Evolutionary conservation across 2,329 filamentous ascomycete species (phyloP).

Genomic region (Fusarium palustre): DNA sequence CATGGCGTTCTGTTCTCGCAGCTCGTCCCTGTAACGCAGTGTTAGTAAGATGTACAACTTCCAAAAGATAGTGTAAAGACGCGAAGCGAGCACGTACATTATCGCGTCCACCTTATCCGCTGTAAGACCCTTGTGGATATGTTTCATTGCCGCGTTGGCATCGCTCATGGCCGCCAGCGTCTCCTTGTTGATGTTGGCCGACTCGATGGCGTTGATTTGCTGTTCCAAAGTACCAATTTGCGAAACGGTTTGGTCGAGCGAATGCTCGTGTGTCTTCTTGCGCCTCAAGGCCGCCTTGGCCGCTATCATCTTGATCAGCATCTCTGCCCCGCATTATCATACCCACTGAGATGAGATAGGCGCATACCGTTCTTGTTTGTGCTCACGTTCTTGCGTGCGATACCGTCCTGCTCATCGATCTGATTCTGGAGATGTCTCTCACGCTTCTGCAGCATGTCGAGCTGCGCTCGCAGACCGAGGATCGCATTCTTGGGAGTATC

Average conservation of each 20-base stretch:
- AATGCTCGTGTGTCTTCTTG: slow-evolving; percentile 95
- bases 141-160: slow-evolving; percentile 89
- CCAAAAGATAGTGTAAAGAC: not conserved
- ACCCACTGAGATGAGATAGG: not conserved
- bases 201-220: slow-evolving; percentile 96
- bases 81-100: slow-evolving; percentile 72
- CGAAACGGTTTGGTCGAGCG: slow-evolving; percentile 87
- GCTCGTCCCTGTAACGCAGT: slow-evolving; percentile 75
- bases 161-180: slow-evolving; percentile 94
- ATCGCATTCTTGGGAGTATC: slow-evolving; percentile 98
- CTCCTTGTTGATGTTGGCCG: slow-evolving; percentile 98
- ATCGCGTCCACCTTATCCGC: slow-evolving; percentile 95
- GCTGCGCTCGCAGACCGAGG: slow-evolving; percentile 83
- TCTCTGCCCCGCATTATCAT: slow-evolving; percentile 27
- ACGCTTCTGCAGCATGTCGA: slow-evolving; percentile 98
- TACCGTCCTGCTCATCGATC: slow-evolving; percentile 90
- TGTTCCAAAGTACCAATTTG: slow-evolving; percentile 94
- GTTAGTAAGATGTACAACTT: slow-evolving; percentile 49
- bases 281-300: slow-evolving; percentile 90
- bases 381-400: slow-evolving; percentile 86
- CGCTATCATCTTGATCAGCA: slow-evolving; percentile 63
- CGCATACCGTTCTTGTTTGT: slow-evolving; percentile 89
- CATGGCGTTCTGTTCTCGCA: slow-evolving; percentile 91
- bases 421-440: slow-evolving; percentile 91
- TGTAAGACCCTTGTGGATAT: slow-evolving; percentile 90